These are phyloP conservation scores for Schwanniomyces occidentalis DNA, from an alignment of 805 yeast species.

Conservation along the genomic window DNA sequence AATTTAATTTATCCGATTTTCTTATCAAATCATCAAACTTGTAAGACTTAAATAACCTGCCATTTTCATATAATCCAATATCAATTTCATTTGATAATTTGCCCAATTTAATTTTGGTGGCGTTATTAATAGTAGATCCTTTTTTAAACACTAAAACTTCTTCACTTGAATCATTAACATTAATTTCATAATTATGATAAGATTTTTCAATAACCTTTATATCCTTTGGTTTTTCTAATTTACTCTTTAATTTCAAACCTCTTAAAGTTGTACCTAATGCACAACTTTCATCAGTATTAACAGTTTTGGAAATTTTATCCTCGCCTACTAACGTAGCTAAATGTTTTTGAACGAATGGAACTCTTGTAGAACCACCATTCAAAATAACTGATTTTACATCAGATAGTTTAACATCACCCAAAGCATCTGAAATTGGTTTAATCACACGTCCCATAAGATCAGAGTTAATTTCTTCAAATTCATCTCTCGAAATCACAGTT, in stretches of 20 bases:
- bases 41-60: slow-evolving; percentile 30
- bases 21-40: slow-evolving; percentile 22
- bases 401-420: slow-evolving; percentile 19
- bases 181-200: slow-evolving; percentile 47
- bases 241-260: slow-evolving; percentile 69
- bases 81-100: slow-evolving; percentile 26
- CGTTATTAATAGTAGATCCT: slow-evolving; percentile 42
- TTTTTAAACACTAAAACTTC: slow-evolving; percentile 42
- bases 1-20: slow-evolving; percentile 37
- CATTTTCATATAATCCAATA: slow-evolving; percentile 40
- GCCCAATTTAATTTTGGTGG: slow-evolving; percentile 38
- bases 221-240: slow-evolving; percentile 61
- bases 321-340: slow-evolving; percentile 56
- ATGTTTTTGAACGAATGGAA: slow-evolving; percentile 78
- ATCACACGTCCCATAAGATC: slow-evolving; percentile 48
- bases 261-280: slow-evolving; percentile 87
- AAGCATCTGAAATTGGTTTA: slow-evolving; percentile 55
- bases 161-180: slow-evolving; percentile 23
- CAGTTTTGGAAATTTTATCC: slow-evolving; percentile 69
- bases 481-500: slow-evolving; percentile 67
- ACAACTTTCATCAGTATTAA: slow-evolving; percentile 94
- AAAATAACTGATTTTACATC: slow-evolving; percentile 68
- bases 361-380: slow-evolving; percentile 89
- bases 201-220: slow-evolving; percentile 60
- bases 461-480: slow-evolving; percentile 62